Conservation (phyloP, 805 yeast species). For the Isabelozyma rhagii region DNA sequence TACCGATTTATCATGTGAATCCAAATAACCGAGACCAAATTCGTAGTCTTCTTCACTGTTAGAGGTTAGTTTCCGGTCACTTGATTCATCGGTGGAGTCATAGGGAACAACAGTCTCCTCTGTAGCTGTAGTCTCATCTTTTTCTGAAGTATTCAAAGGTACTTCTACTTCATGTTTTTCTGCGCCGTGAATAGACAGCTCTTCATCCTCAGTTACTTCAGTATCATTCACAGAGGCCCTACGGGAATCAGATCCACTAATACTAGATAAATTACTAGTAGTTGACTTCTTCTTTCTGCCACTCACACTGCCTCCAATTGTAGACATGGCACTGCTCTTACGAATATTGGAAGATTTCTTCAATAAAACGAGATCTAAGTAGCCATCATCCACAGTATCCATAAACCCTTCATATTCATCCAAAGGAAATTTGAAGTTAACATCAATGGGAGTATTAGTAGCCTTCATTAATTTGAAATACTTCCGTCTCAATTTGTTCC, state of each 20-base stretch:
- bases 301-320: constrained; percentile 6
- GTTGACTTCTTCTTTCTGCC: constrained; percentile 9
- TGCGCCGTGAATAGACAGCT: not conserved
- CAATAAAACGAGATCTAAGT: constrained; percentile 52
- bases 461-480: constrained; percentile 22
- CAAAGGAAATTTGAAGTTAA: constrained; percentile 34
- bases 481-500: constrained; percentile 31
- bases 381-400: constrained; percentile 64
- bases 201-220: not conserved
- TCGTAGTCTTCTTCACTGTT: constrained; percentile 26
- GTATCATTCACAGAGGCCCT: not conserved
- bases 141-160: not conserved
- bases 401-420: constrained; percentile 54
- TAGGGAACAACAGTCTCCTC: constrained; percentile 1
- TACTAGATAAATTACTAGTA: not conserved
- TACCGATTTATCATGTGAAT: constrained; percentile 14
- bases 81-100: constrained; percentile 22
- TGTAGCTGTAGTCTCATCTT: not conserved
- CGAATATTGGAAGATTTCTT: constrained; percentile 40
- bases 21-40: constrained; percentile 27
- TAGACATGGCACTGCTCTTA: constrained; percentile 17
- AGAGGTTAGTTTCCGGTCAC: constrained; percentile 19
- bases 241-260: not conserved
- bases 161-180: not conserved
- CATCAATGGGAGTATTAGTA: constrained; percentile 19